Evolutionary conservation across 306 rosid species (phyloP), one percentile per base, ranked within the genome.

Genomic region (Heteromeles arbutifolia): DNA sequence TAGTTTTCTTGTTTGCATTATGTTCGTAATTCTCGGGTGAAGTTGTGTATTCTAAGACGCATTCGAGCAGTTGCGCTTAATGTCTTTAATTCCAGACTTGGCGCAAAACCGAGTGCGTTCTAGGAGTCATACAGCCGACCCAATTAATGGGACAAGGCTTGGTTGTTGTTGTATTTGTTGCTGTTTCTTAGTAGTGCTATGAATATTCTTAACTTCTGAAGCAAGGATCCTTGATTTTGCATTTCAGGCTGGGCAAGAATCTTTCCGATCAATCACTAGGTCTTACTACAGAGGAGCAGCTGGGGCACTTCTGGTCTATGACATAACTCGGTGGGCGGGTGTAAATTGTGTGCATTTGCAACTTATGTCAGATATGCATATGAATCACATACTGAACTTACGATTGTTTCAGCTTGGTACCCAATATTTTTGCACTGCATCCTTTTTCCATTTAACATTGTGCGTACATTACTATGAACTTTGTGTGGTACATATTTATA

Each of bases 231-330:
- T 10, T 65, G 57, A 67, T 78, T 83, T 65, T 78, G 8, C 53
- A 45, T 66, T 86, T 78, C 87, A 94, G 98, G 98, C 98, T 69
- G 98, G 98, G 79, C 98, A 94, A 88, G 98, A 94, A 79, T 91
- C 98, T 22, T 94, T 94, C 89, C 87, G 98, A 82, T 94, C 98
- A 24, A 94, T 94, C 83, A 94, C 98, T 78, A 86, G 98, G 84
- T 94, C 98, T 61, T 94, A 94, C 83, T 94, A 94, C 75, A 85
- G 98, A 77, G 98, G 97, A 86, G 98, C 98, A 54, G 98, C 96
- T 10, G 98, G 97, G 50, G 98, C 98, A 62, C 96, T 94, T 76
- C 87, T 94, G 80, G 98, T 94, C 75, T 94, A 94, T 85, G 98
- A 94, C 87, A 91, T 94, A 69, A 94, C 98, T 48, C 90, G 98